Conservation (phyloP, 179 eudicot genomes). For the Pouteria campechiana region DNA sequence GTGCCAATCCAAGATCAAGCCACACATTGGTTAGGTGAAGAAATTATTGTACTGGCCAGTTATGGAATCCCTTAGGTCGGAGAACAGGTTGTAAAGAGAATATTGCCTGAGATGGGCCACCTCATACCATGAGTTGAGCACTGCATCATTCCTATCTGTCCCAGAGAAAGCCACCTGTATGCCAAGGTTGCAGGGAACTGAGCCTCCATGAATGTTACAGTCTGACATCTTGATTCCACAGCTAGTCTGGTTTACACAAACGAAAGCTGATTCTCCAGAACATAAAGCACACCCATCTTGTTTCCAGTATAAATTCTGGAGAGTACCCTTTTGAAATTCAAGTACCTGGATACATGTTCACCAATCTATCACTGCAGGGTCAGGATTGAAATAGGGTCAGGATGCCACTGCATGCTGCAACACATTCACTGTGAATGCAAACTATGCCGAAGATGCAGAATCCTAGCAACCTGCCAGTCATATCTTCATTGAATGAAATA, state of each 20-base stretch:
- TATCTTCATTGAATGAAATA: too few species aligned
- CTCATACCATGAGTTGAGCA: conserved; percentile 79
- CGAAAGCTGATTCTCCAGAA: conserved; percentile 13
- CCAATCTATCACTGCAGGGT: too few species aligned
- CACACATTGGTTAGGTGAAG: too few species aligned
- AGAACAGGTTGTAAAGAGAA: conserved; percentile 41
- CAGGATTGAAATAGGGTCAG: too few species aligned
- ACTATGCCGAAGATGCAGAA: too few species aligned
- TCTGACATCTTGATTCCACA: conserved; percentile 48
- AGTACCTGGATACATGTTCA: conserved; percentile 45
- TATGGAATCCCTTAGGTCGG: conserved; percentile 29
- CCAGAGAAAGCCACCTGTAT: conserved; percentile 78
- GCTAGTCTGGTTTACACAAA: conserved; percentile 45
- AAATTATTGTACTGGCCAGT: conserved; percentile 17
- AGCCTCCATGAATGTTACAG: conserved; percentile 43
- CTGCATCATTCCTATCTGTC: conserved; percentile 49
- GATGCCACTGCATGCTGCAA: too few species aligned
- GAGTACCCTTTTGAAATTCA: conserved; percentile 64
- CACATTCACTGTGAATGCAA: not conserved
- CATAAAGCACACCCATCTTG: conserved; percentile 60
- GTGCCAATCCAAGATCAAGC: too few species aligned
- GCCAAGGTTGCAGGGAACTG: conserved; percentile 42
- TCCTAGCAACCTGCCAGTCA: too few species aligned
- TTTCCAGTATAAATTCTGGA: conserved; percentile 63
- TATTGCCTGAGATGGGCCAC: conserved; percentile 53